These are phyloP conservation scores for Arachis monticola DNA, from an alignment of 331 rosid genomes.

Conservation along the genomic window DNA sequence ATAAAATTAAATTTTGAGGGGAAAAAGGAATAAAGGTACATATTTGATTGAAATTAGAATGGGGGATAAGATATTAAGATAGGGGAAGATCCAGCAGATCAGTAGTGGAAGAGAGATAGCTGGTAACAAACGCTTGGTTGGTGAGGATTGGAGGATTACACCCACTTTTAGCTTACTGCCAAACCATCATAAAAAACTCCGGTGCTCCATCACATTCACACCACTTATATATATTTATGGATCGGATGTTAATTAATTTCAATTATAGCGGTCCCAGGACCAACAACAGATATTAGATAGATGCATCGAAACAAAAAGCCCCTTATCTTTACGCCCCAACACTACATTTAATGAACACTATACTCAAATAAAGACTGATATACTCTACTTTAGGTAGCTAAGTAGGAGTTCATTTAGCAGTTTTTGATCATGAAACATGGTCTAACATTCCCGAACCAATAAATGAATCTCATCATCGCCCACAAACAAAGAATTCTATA, in stretches of 20 bases:
- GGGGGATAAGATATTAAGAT: slow-evolving; percentile 22
- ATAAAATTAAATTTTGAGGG: no score
- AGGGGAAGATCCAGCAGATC: neutral
- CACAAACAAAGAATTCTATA: slow-evolving; percentile 34
- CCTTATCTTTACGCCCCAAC: slow-evolving; percentile 28
- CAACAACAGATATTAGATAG: neutral
- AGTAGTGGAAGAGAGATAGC: neutral
- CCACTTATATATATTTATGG: neutral
- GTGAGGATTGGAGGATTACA: neutral
- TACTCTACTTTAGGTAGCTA: neutral
- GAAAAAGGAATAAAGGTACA: neutral
- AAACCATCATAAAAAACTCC: neutral
- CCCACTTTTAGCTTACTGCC: slow-evolving; percentile 9
- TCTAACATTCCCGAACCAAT: slow-evolving; percentile 15
- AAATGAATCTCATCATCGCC: slow-evolving; percentile 31
- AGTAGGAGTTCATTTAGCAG: neutral
- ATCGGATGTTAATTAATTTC: neutral
- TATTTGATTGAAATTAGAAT: neutral
- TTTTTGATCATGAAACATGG: neutral
- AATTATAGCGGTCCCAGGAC: slow-evolving; percentile 6
- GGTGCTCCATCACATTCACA: neutral
- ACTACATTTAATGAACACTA: no score
- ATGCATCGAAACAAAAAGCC: neutral
- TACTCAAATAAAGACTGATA: neutral
- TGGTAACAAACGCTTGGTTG: slow-evolving; percentile 32